Base-by-base conservation (phyloP, 2,329 filamentous ascomycete genomes). In the Fusarium decemcellulare region DNA sequence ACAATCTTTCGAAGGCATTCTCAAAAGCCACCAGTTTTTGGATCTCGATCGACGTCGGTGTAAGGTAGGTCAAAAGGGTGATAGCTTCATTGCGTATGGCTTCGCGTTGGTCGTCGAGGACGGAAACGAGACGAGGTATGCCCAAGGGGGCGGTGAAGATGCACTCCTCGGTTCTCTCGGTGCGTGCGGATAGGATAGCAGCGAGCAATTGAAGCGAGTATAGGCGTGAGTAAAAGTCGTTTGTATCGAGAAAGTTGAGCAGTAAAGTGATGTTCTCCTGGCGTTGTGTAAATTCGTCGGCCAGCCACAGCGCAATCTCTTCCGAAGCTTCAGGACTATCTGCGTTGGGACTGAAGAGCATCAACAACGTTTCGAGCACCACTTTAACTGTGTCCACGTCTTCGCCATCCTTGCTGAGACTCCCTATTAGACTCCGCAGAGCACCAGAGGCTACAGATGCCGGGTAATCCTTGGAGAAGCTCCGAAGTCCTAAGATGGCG, bases 351-450 rank as follows among this genome's bases (percentile, higher is more conserved):
- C 81, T 90, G 79, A 98, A 98, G 42, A 99, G 90, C 91, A 97
- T 95, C 78, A 98, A 85, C 74, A 99, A 84, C 46, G 97, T 99
- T 87, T 99, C 96, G 70, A 99, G 86, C 65, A 97, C 93, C 61
- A 97, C 90, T 82, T 98, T 97, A 78, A 97, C 92, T 6, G 97
- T 99, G 80, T 99, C 96, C 61, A 97, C 92, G 86, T 99, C 96
- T 78, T 97, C 93, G 64, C 90, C 90, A 87, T 99, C 96, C 77
- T 94, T 94, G 71, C 90, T 90, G 56, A 99, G 83, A 74, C 93
- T 94, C 12, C 89, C 90, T 71, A 99, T 98, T 60, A 99, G 86
- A 60, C 93, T 93, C 67, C 95, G 89, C 50, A 99, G 84, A n/a
- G 95, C 93, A 40, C 94, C 95, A 5, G 95, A 98, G 2, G 97